Conservation (phyloP, 2,329 filamentous ascomycete species). For the Talaromyces verruculosus region DNA sequence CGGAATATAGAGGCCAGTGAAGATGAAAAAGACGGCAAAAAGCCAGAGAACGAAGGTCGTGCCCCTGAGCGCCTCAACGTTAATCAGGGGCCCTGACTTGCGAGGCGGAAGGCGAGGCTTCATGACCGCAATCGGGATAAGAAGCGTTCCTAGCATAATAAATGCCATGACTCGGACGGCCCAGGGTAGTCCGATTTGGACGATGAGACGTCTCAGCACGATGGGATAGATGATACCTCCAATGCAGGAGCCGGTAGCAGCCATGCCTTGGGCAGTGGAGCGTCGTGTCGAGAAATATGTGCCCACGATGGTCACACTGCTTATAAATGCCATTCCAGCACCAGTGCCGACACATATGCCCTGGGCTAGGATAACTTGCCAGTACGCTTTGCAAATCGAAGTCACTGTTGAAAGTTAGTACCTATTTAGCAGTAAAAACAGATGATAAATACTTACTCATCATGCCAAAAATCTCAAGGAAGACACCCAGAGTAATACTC, state of each 20-base stretch:
- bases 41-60: background rate
- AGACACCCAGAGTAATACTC: conserved; percentile 20
- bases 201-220: conserved; percentile 49
- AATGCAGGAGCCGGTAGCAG: conserved; percentile 48
- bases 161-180: conserved; percentile 53
- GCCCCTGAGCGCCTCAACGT: background rate
- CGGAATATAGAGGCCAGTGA: background rate
- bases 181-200: conserved; percentile 51
- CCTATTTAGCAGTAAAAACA: background rate
- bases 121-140: conserved; percentile 38
- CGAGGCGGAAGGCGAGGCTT: conserved; percentile 27
- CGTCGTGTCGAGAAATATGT: conserved; percentile 51
- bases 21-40: background rate
- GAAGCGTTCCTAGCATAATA: conserved; percentile 46
- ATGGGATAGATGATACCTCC: conserved; percentile 55
- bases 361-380: conserved; percentile 52
- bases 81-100: background rate
- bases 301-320: conserved; percentile 47
- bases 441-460: conserved; percentile 18
- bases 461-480: conserved; percentile 18
- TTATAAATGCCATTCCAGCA: conserved; percentile 43
- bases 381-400: conserved; percentile 49
- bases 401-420: conserved; percentile 19
- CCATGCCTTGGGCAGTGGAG: conserved; percentile 48
- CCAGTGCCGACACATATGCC: conserved; percentile 44